Base-by-base conservation (phyloP, 495 filamentous ascomycete genomes). In the Podospora conica region DNA sequence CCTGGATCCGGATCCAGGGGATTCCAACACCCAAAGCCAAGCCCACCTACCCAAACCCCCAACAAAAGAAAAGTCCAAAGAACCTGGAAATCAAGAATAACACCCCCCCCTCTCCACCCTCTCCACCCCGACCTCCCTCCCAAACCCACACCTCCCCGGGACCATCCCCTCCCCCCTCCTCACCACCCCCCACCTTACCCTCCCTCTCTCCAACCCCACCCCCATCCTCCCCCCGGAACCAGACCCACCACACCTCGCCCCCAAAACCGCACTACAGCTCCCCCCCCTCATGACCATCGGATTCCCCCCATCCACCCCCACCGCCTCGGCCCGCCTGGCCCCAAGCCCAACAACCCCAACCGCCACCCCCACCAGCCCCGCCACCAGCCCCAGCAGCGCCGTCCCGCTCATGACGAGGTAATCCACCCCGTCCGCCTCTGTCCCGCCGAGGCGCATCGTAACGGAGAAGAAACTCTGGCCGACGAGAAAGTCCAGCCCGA, bases 101-200 rank as follows among this genome's bases (percentile, higher is more conserved):
- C 73, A 82, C 58, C 73, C 73, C 68, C 75, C 70, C 21, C 72
- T 73, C 9, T 73, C 70, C 65, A 73, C 75, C 25, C 81, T 67
- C 40, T 61, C 65, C 25, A 64, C 71, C 8, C 64, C 73, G 25
- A 61, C 60, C 3, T 66, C 70, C 0, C 70, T 69, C 10, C 76
- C 72, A 68, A 80, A 82, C n/a, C 69, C 71, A 65, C 78, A 79
- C 22, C 77, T 75, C 20, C 78, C 74, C 9, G 71, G 72, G 11
- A 71, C 65, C 61, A 74, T 69, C 18, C 72, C 73, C 5, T 64
- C 53, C 6, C 71, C 77, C 24, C 77, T 72, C 31, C 72, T 72
- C 22, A 81, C 73, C 15, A 80, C 77, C 21, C 79, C 80, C 80
- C 80, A 82, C 2, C 68, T 57, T 3, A 81, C 55, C 18, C 67